phyloP scores from a whole-genome alignment of 768 basidiomycete species.

The Suillus alpinus region DNA sequence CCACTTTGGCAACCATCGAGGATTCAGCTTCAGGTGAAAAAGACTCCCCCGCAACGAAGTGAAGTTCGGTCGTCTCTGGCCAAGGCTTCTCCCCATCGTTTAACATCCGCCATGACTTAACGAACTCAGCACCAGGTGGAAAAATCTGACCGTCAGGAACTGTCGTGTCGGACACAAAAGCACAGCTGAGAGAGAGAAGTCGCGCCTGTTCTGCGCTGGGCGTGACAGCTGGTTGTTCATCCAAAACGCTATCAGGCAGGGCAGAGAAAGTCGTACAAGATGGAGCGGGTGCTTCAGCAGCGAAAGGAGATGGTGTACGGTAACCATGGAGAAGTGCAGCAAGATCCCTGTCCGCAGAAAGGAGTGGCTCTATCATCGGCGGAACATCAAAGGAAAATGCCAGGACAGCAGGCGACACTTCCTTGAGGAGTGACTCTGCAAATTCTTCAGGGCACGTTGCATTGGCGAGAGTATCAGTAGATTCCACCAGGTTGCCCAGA shows the following conservation, averaged over 20 bases:
- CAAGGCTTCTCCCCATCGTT: conserved; percentile 65
- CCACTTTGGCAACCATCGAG: conserved; percentile 44
- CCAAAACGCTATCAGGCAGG: not conserved
- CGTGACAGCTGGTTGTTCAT: conserved; percentile 1
- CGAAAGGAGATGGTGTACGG: conserved; percentile 14
- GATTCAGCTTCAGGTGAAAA: conserved; percentile 39
- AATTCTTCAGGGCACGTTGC: conserved; percentile 23
- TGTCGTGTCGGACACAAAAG: conserved; percentile 64
- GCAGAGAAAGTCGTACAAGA: not conserved
- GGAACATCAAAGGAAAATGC: conserved; percentile 13
- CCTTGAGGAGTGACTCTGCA: conserved; percentile 26
- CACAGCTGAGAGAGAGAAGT: conserved; percentile 40
- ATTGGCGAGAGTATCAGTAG: conserved; percentile 23
- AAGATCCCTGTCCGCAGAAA: conserved; percentile 24
- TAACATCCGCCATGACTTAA: conserved; percentile 76
- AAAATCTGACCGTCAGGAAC: conserved; percentile 74
- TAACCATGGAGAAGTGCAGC: conserved; percentile 32
- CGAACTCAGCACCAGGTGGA: conserved; percentile 81
- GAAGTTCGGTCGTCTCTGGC: conserved; percentile 66
- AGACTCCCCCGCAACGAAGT: conserved; percentile 70
- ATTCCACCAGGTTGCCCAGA: not conserved
- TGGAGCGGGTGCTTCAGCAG: not conserved
- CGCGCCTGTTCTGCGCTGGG: not conserved
- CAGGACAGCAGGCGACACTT: conserved; percentile 26
- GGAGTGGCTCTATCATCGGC: conserved; percentile 1